Conservation (phyloP, 257 asterid genomes). For the Jasminum sambac region DNA sequence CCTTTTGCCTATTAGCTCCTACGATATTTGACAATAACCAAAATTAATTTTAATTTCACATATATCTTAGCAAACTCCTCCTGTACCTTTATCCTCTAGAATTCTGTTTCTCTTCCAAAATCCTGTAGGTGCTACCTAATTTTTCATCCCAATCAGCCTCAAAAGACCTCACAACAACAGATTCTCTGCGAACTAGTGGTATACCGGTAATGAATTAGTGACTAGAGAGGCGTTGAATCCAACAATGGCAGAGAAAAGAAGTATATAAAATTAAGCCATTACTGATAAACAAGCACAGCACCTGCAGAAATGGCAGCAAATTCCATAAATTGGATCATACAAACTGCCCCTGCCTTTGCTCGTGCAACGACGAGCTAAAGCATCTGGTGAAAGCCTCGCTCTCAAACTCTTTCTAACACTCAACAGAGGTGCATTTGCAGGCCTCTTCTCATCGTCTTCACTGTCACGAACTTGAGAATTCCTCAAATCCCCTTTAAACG, state of each 20-base stretch:
- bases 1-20: too few species aligned
- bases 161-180: too few species aligned
- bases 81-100: too few species aligned
- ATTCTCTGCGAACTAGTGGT: too few species aligned
- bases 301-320: constrained; percentile 96
- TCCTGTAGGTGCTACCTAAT: too few species aligned
- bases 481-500: constrained; percentile 32
- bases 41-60: too few species aligned
- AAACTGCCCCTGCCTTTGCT: constrained; percentile 72
- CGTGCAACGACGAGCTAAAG: constrained; percentile 51
- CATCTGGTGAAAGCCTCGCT: constrained; percentile 40
- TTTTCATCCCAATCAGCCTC: too few species aligned
- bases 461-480: constrained; percentile 29
- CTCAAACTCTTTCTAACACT: constrained; percentile 30
- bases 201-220: not conserved
- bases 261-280: too few species aligned
- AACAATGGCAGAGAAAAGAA: not conserved
- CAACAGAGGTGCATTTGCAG: constrained; percentile 30
- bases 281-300: constrained; percentile 19
- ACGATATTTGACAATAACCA: too few species aligned
- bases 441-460: constrained; percentile 33
- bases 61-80: too few species aligned
- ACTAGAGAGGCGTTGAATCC: not conserved
- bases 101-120: too few species aligned
- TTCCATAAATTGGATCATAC: constrained; percentile 69